These are phyloP conservation scores for Ustilago curta DNA, from an alignment of 1,284 basidiomycete species.

Conservation along the genomic window DNA sequence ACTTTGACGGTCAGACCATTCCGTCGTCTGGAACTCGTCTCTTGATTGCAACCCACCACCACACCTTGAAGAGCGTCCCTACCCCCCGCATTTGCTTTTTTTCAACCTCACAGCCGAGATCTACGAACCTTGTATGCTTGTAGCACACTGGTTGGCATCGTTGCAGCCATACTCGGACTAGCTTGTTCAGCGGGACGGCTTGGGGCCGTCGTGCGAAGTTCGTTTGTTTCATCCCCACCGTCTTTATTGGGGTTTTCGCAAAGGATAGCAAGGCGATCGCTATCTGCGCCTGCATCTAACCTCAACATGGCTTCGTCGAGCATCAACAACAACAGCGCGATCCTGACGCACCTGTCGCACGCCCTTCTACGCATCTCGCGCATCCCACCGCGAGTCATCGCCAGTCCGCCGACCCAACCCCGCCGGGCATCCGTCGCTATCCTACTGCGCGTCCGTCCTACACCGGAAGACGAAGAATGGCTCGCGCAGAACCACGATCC, in stretches of 20 bases:
- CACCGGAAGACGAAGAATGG: conserved; percentile 62
- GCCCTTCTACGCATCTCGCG: conserved; percentile 64
- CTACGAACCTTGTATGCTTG: not conserved
- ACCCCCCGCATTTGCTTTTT: not conserved
- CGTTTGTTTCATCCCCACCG: conserved; percentile 1
- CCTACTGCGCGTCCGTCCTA: conserved; percentile 62
- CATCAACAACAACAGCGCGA: conserved; percentile 39
- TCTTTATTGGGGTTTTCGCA: not conserved
- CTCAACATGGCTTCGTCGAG: conserved; percentile 38
- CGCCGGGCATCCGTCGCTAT: conserved; percentile 68
- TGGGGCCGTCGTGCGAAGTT: conserved; percentile 29
- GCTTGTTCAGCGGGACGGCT: conserved; percentile 31
- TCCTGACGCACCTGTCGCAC: conserved; percentile 59
- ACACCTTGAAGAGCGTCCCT: no score
- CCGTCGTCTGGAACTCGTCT: no score
- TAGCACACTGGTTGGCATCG: conserved; percentile 6
- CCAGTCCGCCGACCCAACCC: conserved; percentile 66
- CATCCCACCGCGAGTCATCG: conserved; percentile 62
- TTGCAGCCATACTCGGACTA: conserved; percentile 38
- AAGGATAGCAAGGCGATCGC: not conserved
- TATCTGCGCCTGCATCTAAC: not conserved
- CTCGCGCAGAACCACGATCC: conserved; percentile 56
- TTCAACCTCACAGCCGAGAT: not conserved
- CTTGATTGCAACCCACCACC: no score
- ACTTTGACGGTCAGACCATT: no score